Evolutionary conservation across 1,284 basidiomycete genomes (phyloP).

Genomic region (Tetrapyrgos nigripes): DNA sequence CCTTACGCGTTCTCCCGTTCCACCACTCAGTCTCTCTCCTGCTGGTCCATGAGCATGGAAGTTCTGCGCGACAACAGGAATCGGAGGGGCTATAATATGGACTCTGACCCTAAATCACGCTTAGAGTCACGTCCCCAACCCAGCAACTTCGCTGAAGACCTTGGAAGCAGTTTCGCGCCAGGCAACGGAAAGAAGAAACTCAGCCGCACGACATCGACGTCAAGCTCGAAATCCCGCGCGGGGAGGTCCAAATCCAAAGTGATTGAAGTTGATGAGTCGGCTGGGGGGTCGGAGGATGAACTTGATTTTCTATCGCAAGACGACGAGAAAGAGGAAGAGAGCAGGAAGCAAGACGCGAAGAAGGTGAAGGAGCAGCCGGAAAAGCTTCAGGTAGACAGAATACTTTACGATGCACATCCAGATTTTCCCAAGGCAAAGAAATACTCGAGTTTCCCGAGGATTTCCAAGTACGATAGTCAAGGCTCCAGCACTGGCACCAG

Average conservation of each 20-base stretch:
- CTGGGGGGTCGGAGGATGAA: conserved; percentile 3
- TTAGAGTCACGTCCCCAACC: background rate
- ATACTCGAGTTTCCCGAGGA: background rate
- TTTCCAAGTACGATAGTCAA: background rate
- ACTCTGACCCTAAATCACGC: background rate
- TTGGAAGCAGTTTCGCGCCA: background rate
- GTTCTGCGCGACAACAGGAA: background rate
- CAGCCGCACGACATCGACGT: background rate
- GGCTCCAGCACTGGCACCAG: background rate
- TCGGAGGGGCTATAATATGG: background rate
- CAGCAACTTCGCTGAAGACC: background rate
- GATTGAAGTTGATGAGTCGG: background rate
- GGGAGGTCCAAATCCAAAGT: background rate
- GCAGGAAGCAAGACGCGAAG: too few relatives aligned
- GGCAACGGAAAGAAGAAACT: background rate
- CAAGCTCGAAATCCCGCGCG: background rate
- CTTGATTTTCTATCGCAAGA: conserved; percentile 4
- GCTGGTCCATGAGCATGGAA: background rate
- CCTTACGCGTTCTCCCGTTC: background rate
- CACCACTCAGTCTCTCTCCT: background rate
- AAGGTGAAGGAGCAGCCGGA: background rate
- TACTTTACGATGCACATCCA: background rate
- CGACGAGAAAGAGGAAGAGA: background rate
- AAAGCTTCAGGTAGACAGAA: background rate
- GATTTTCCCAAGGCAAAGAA: background rate